Evolutionary conservation across 108 stramenopile species (phyloP), one percentile per base, ranked within the genome.

Genomic region (Cyclostephanos tholiformis): DNA sequence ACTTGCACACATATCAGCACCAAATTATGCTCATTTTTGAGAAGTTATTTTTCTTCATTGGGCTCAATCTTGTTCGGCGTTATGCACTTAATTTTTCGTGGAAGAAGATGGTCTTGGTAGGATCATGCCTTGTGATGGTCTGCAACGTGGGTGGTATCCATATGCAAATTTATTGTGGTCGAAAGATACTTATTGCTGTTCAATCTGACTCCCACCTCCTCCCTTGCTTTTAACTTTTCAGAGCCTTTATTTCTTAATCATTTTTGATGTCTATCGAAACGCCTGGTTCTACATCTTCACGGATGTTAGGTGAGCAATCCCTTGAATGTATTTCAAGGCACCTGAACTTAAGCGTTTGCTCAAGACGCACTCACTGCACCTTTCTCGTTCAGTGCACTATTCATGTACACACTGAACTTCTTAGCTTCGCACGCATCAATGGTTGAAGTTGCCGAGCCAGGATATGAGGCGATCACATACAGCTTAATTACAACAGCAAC

Each of bases 341-440:
- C 25, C 29, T 58, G 25, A 4, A 7, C 27, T 26, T 29, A 4
- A 32, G 25, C 11, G 16, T 32, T 58, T 29, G 27, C 57, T 58
- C 17, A 51, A 4, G 6, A 6, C 36, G 20, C 50, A 17, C 4
- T 57, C 57, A 58, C 57, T 30, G 19, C 59, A 60, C 13, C 59
- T 60, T 36, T 38, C 29, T 60, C 38, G 4, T 36, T 60, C n/a
- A 72, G 71, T 53, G 81, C 74, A 16, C 35, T 73, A 14, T 82
- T 82, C 35, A 82, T 82, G 74, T 82, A 75, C 64, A 77, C 81
- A 26, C 58, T 82, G 17, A 82, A 82, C 65, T 82, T 82, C 39
- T 44, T 82, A 26, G 76, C 81, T 26, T 58, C 64, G 32, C 72
- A 74, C 43, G 76, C 76, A 6, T 72, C 72, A 36, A 82, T 82